phyloP scores from a whole-genome alignment of 2,329 filamentous ascomycete genomes.

The Penicillium sp. region DNA sequence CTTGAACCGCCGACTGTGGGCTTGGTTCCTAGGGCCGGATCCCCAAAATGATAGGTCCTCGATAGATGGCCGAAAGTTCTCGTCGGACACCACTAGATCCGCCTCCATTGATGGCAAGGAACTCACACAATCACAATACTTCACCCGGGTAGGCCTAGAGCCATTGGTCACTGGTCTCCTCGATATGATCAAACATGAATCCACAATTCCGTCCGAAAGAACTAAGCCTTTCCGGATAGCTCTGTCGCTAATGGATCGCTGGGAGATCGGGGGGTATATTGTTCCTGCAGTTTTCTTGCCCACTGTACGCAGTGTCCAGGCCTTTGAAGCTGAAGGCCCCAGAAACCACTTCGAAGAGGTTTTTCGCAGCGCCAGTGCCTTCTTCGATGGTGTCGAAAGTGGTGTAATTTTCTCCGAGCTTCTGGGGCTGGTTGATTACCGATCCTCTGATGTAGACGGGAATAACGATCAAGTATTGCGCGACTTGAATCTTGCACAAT shows the following conservation, averaged over 20 bases:
- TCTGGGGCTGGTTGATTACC: constrained; percentile 60
- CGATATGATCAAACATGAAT: constrained; percentile 66
- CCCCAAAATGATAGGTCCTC: constrained; percentile 39
- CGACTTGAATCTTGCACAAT: constrained; percentile 71
- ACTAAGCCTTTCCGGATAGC: constrained; percentile 88
- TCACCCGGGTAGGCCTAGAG: constrained; percentile 73
- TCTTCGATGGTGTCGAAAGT: constrained; percentile 96
- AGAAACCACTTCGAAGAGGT: constrained; percentile 79
- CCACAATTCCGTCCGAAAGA: constrained; percentile 61
- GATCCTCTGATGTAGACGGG: constrained; percentile 51
- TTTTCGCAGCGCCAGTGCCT: constrained; percentile 86
- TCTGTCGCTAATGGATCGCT: constrained; percentile 94
- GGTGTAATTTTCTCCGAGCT: constrained; percentile 88
- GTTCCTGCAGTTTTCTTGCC: constrained; percentile 87
- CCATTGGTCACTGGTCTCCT: constrained; percentile 73
- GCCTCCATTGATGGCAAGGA: constrained; percentile 41
- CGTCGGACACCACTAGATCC: constrained; percentile 30
- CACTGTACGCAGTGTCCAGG: constrained; percentile 74
- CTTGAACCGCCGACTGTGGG: constrained; percentile 89
- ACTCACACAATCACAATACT: constrained; percentile 71
- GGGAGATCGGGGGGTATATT: constrained; percentile 90
- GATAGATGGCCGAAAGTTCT: constrained; percentile 29
- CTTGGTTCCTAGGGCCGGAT: constrained; percentile 87
- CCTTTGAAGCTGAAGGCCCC: constrained; percentile 67
- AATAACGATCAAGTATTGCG: constrained; percentile 53